Evolutionary conservation across 1,284 basidiomycete species (phyloP).

Genomic region (Cystobasidium sp.): DNA sequence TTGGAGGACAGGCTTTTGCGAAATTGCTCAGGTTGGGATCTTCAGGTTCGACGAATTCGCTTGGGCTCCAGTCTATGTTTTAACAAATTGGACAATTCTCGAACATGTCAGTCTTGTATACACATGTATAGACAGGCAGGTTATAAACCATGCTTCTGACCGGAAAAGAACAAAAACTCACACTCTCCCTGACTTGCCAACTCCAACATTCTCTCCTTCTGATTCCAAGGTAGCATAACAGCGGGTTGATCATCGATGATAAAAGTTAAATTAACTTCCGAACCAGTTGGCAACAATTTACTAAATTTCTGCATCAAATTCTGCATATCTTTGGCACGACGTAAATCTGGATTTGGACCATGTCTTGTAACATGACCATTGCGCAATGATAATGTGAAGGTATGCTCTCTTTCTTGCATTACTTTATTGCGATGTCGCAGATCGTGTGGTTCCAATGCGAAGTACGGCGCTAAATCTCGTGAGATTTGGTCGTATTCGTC

Average conservation of each 20-base stretch:
- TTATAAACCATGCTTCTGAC: neutral
- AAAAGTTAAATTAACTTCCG: constrained; percentile 57
- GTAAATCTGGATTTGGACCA: constrained; percentile 48
- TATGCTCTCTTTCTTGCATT: constrained; percentile 53
- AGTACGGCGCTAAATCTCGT: constrained; percentile 51
- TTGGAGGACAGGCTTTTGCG: constrained; percentile 50
- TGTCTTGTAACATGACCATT: constrained; percentile 47
- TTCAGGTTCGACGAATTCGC: constrained; percentile 43
- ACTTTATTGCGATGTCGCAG: constrained; percentile 49
- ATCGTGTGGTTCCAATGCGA: constrained; percentile 46
- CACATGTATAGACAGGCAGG: neutral
- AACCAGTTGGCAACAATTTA: constrained; percentile 54
- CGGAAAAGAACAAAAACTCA: constrained; percentile 49
- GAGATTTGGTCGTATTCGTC: constrained; percentile 51
- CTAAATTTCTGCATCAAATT: constrained; percentile 56
- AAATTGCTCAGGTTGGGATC: constrained; percentile 42
- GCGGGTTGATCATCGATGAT: constrained; percentile 61
- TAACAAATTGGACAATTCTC: neutral
- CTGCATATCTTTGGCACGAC: constrained; percentile 52
- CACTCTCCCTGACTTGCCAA: constrained; percentile 58
- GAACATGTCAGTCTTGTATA: neutral
- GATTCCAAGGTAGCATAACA: constrained; percentile 59
- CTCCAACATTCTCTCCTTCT: constrained; percentile 57
- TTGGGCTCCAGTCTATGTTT: constrained; percentile 35
- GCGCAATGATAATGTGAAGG: constrained; percentile 50